phyloP scores from a whole-genome alignment of 2,329 filamentous ascomycete genomes.

The Aspergillus felis region DNA sequence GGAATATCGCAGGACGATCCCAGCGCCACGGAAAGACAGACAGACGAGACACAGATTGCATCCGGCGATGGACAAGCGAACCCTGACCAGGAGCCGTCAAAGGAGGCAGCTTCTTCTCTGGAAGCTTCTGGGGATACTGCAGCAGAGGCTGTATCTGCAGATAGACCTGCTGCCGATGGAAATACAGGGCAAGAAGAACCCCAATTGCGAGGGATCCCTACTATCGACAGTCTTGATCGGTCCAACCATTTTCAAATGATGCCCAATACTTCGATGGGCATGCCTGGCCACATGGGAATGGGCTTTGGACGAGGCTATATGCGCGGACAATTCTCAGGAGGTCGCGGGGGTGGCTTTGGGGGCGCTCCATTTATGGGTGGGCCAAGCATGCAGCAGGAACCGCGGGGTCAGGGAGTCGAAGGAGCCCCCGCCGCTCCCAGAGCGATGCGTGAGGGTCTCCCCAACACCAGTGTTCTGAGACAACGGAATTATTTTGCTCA shows the following conservation, averaged over 20 bases:
- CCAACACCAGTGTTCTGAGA: conserved; percentile 73
- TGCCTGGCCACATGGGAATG: conserved; percentile 21
- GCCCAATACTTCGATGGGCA: conserved; percentile 29
- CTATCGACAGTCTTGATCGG: conserved; percentile 29
- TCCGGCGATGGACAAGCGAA: conserved; percentile 32
- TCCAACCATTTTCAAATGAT: conserved; percentile 20
- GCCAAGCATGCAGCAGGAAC: conserved; percentile 29
- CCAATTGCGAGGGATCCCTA: conserved; percentile 28
- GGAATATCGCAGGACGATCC: conserved; percentile 9
- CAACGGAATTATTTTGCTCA: conserved; percentile 48
- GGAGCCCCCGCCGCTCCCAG: conserved; percentile 87
- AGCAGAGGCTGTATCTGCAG: conserved; percentile 10
- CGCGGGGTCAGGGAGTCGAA: conserved; percentile 55
- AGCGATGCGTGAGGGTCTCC: conserved; percentile 85
- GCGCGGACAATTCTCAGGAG: conserved; percentile 44
- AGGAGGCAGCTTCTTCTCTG: conserved; percentile 8
- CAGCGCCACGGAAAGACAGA: conserved; percentile 17
- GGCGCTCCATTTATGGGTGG: conserved; percentile 28
- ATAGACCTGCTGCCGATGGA: conserved; percentile 10
- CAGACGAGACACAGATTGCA: conserved; percentile 31
- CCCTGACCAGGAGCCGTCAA: conserved; percentile 23
- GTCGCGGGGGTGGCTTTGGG: conserved; percentile 35
- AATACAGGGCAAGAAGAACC: conserved; percentile 13
- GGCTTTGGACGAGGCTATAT: conserved; percentile 40
- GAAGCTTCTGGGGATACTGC: conserved; percentile 10